Evolutionary conservation across 306 rosid genomes (phyloP), one percentile per base, ranked within the genome.

Genomic region (Senna tora): DNA sequence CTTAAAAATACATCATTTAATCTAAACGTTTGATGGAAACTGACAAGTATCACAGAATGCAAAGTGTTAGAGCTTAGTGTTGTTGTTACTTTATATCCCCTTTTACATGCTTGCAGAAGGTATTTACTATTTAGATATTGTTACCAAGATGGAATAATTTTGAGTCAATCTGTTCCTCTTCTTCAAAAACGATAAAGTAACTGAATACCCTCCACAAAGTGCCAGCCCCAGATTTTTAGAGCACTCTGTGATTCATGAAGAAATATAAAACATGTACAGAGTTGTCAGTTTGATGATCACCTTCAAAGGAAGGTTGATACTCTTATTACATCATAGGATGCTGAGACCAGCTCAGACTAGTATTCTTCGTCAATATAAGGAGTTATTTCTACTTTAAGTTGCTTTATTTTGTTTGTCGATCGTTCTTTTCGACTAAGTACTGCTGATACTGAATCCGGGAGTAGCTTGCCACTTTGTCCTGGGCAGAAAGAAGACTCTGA

Each of bases 1-100:
- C 19, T 20, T n/a, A n/a, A 43, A 54, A 54, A 6, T 8, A 22
- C n/a, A 28, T 73, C 56, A 8, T 36, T 2, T 64, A 20, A 50
- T 25, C 66, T 52, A 34, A 8, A 22, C 22, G 38, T 42, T 77
- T 55, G 58, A 68, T 62, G 45, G 75, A 52, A 13, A 8, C 25
- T 32, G 36, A 72, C 58, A 13, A 11, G 22, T 41, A 34, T 66
- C 33, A 20, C 28, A 15, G 41, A 10, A 22, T 12, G 34, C 25
- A 22, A 64, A 34, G 46, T 11, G 47, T 33, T 34, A 34, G 43
- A 9, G 5, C n/a, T 47, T 47, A n/a, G 20, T 10, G n/a, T 21
- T 60, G 2, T 19, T 25, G 30, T 38, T 17, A 33, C 39, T 25
- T 46, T 22, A 45, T 75, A 46, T n/a, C n/a, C 14, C 14, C 28